phyloP scores from a whole-genome alignment of 805 yeast species.

The Clavispora asparagi region DNA sequence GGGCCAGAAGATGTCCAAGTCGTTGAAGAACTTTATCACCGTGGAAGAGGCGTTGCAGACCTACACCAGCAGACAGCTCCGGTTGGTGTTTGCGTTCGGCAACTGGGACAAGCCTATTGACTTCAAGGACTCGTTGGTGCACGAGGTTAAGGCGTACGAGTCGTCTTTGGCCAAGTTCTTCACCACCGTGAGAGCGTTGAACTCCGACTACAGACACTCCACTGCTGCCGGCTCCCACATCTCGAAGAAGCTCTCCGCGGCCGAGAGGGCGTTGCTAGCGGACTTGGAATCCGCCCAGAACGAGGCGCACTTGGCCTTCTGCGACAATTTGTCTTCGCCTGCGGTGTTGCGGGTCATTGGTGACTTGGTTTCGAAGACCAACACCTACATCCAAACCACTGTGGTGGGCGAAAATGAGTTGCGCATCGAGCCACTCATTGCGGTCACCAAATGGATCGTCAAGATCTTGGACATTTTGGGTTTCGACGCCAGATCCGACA shows the following conservation, averaged over 20 bases:
- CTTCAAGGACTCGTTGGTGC: conserved; percentile 75
- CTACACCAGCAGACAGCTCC: conserved; percentile 74
- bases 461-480: conserved; percentile 71
- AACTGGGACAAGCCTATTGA: conserved; percentile 93
- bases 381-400: conserved; percentile 58
- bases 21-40: conserved; percentile 91
- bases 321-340: conserved; percentile 85
- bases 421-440: conserved; percentile 61
- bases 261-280: conserved; percentile 52
- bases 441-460: conserved; percentile 64
- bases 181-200: conserved; percentile 78
- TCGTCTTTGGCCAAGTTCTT: conserved; percentile 75
- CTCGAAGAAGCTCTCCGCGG: conserved; percentile 53
- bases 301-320: conserved; percentile 69
- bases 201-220: conserved; percentile 55
- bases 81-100: conserved; percentile 85
- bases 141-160: conserved; percentile 76
- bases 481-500: conserved; percentile 62
- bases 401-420: conserved; percentile 40
- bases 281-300: conserved; percentile 48
- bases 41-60: conserved; percentile 79
- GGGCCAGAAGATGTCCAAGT: conserved; percentile 97
- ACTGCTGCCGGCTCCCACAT: conserved; percentile 38
- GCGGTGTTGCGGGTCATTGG: conserved; percentile 58
- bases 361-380: conserved; percentile 66